Base-by-base conservation (phyloP, 1,284 basidiomycete genomes). In the Porogramme epimiltina region DNA sequence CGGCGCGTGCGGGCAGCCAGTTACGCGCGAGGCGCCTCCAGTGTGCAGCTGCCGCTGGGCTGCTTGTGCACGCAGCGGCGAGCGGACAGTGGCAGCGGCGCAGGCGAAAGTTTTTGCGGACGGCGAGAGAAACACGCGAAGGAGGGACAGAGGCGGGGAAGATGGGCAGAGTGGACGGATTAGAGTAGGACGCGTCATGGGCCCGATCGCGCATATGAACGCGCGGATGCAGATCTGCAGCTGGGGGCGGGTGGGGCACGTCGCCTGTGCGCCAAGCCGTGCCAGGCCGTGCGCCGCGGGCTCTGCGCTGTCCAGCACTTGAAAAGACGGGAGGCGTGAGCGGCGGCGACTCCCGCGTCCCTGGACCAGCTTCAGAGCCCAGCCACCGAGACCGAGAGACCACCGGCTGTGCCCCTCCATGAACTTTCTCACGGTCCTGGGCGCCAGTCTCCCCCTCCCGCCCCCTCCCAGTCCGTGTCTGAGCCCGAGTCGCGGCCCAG, bases 181-280 rank as follows among this genome's bases (percentile, higher is more conserved):
- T 10, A 37, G 34, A 6, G 34, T 37, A 5, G 13, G 8, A 6
- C 34, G n/a, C n/a, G 34, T 37, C 34, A 37, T 37, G 34, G 34
- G 34, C 34, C n/a, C 49, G 43, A 45, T 51, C 49, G 36, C n/a
- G 41, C 16, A 23, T 37, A 48, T 45, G 46, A 48, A 53, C 41
- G 41, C 42, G 45, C 46, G 46, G 46, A 46, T 53, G 51, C 23
- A 28, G 42, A 24, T 31, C 28, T 41, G 25, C 26, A 36, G 37
- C 45, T 37, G 42, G 20, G 36, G 33, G 37, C 42, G 51, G 37
- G 46, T 38, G 19, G 40, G 13, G 20, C 33, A 28, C 45, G 51
- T 53, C 51, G 26, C 38, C 38, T 34, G 24, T 33, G 39, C 28
- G n/a, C 51, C 46, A 46, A 38, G 41, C 33, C 42, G 36, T 41